Conservation (phyloP, 768 basidiomycete genomes). For the Tricholoma matsutake region DNA sequence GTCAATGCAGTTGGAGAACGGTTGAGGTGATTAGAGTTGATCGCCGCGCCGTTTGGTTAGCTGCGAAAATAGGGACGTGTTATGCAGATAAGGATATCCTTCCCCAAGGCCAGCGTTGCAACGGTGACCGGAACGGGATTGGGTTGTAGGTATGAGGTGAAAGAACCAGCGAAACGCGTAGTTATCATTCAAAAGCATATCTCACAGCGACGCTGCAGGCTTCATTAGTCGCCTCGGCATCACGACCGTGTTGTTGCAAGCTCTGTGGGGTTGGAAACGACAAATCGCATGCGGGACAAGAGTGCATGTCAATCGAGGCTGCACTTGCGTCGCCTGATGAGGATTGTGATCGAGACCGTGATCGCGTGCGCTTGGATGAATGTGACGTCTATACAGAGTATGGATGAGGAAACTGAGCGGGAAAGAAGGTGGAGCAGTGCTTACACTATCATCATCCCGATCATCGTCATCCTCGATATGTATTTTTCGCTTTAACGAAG, state of each 20-base stretch:
- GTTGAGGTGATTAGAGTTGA: constrained; percentile 9
- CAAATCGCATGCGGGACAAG: constrained; percentile 75
- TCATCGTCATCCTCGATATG: constrained; percentile 42
- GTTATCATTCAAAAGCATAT: constrained; percentile 58
- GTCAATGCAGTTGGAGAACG: constrained; percentile 6
- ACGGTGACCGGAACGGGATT: constrained; percentile 3
- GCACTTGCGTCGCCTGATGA: constrained; percentile 33
- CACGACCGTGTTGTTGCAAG: constrained; percentile 58
- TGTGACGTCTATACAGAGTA: constrained; percentile 41
- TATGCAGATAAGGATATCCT: neutral
- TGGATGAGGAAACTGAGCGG: constrained; percentile 12
- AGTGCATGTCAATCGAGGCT: constrained; percentile 46
- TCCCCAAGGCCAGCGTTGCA: neutral
- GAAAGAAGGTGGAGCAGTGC: constrained; percentile 13
- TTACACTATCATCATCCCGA: constrained; percentile 36
- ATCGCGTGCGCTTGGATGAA: constrained; percentile 57
- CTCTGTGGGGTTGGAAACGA: constrained; percentile 57
- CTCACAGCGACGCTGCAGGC: constrained; percentile 73
- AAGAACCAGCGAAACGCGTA: neutral
- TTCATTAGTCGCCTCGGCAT: constrained; percentile 48
- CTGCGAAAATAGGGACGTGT: neutral
- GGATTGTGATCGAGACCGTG: constrained; percentile 45
- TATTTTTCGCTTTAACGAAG: constrained; percentile 51
- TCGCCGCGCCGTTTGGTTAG: constrained; percentile 8
- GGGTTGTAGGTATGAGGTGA: constrained; percentile 1